Percentiles rank a stretch among this genome's conserved stretches.
These are phyloP conservation scores for Candida schatavii DNA, from an alignment of 805 yeast species.

Conservation along the genomic window DNA sequence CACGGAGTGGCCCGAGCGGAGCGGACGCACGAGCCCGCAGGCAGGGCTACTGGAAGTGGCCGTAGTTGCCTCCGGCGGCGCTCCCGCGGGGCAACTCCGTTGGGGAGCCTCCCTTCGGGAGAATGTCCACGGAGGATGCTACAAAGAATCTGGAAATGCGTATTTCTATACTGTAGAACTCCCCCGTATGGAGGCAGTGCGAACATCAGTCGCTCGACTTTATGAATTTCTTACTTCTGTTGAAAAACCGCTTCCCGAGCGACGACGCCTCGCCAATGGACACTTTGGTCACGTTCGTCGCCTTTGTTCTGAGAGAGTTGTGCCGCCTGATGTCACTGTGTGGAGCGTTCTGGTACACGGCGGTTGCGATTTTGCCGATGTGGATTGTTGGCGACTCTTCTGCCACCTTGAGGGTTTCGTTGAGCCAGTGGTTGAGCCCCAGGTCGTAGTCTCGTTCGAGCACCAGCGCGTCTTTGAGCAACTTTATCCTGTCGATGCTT, in stretches of 20 bases:
- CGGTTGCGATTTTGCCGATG: constrained; percentile 55
- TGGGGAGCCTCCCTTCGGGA: too few species aligned
- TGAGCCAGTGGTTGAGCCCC: constrained; percentile 59
- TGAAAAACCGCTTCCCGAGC: constrained; percentile 53
- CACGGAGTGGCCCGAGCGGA: too few species aligned
- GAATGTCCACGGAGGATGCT: too few species aligned
- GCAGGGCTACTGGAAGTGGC: too few species aligned
- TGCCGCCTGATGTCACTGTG: constrained; percentile 53
- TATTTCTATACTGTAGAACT: too few species aligned
- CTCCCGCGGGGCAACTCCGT: too few species aligned
- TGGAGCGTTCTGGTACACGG: constrained; percentile 65
- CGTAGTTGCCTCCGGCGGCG: too few species aligned
- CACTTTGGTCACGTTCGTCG: constrained; percentile 48
- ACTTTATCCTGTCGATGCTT: constrained; percentile 39
- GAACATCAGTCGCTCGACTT: constrained; percentile 5
- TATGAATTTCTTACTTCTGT: constrained; percentile 48
- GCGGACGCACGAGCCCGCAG: too few species aligned
- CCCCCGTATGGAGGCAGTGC: too few species aligned
- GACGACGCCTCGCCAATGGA: constrained; percentile 49
- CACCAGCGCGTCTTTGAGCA: constrained; percentile 40
- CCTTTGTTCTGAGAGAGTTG: constrained; percentile 45
- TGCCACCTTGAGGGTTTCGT: constrained; percentile 40
- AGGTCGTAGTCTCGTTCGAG: constrained; percentile 47
- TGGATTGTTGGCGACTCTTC: constrained; percentile 34
- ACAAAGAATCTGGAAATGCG: too few species aligned